These are phyloP conservation scores for Margaritispora aquatica DNA, from an alignment of 495 filamentous ascomycete genomes.

Conservation along the genomic window DNA sequence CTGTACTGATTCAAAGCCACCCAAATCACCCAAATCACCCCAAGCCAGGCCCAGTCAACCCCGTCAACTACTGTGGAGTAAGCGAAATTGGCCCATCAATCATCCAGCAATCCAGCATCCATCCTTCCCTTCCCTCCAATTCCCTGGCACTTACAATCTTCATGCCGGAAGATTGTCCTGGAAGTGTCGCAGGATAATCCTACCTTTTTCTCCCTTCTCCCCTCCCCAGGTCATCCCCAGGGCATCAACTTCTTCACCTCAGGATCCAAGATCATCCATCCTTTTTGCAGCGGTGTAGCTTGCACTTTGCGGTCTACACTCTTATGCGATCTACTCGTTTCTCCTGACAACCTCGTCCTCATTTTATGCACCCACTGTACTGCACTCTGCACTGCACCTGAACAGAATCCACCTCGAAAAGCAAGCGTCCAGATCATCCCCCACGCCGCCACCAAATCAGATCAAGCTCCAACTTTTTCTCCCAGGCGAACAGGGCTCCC, in stretches of 20 bases:
- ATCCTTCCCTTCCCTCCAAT: too few species aligned
- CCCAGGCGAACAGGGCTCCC: too few species aligned
- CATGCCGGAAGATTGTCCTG: constrained; percentile 8
- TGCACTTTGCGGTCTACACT: constrained; percentile 2
- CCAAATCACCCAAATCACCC: too few species aligned
- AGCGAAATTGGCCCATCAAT: constrained; percentile 15
- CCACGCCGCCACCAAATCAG: constrained; percentile 4
- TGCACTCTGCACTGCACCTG: too few species aligned
- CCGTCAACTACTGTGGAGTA: neutral
- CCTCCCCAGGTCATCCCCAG: neutral
- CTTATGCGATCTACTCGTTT: constrained; percentile 9
- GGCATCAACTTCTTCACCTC: too few species aligned
- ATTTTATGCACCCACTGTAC: constrained; percentile 8
- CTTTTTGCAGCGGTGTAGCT: constrained; percentile 14
- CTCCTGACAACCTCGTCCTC: neutral
- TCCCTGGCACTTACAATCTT: neutral
- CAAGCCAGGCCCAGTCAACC: too few species aligned
- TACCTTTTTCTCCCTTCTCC: neutral
- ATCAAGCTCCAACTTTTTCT: neutral
- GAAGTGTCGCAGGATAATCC: neutral
- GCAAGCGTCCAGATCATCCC: constrained; percentile 10
- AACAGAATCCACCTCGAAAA: constrained; percentile 11
- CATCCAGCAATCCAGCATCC: too few species aligned
- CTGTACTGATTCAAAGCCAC: too few species aligned
- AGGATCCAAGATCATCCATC: neutral